Base-by-base conservation (phyloP, 495 filamentous ascomycete genomes). In the Neurospora sp. region DNA sequence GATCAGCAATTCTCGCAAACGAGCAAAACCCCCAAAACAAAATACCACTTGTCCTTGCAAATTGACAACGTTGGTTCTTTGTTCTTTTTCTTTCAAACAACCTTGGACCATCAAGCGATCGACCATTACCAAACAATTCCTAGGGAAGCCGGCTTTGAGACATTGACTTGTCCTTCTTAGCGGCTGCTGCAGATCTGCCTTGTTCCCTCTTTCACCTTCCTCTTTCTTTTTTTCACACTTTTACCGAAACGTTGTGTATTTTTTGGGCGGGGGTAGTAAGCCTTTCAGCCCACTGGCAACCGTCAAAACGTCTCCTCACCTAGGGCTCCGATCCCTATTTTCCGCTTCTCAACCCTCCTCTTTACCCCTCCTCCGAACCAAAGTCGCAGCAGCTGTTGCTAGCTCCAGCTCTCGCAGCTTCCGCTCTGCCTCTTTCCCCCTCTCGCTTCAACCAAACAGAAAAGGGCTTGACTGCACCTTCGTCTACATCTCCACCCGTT, bases 271-370 rank as follows among this genome's bases (percentile, higher is more conserved):
- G 69, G 75, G 76, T 78, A 76, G 77, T 79, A 62, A 62, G 77
- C 76, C 77, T 72, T 12, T 38, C 27, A 41, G 75, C 66, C 78
- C 75, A 73, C 75, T 75, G 76, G 76, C 75, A 35, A 62, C 70
- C 76, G 77, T 80, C 87, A 81, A 79, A 78, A 87, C 85, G 80
- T 81, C 84, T 76, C 74, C 79, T 79, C 27, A 62, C 54, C 54
- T 62, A 62, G 54, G 54, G 54, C 78, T 85, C 80, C 79, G 78
- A 77, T 75, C 77, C 80, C 77, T 79, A 77, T 73, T 82, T 74
- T 90, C 89, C 87, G 78, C 83, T 90, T 90, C 83, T 86, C 76
- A 79, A 70, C 54, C 54, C 54, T 62, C 54, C 23, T 62, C 54
- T 35, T 76, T 81, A 77, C 82, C 78, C 81, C 83, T 83, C 82